Evolutionary conservation across 129 eudicot species (phyloP).

Genomic region (Arctium minus): DNA sequence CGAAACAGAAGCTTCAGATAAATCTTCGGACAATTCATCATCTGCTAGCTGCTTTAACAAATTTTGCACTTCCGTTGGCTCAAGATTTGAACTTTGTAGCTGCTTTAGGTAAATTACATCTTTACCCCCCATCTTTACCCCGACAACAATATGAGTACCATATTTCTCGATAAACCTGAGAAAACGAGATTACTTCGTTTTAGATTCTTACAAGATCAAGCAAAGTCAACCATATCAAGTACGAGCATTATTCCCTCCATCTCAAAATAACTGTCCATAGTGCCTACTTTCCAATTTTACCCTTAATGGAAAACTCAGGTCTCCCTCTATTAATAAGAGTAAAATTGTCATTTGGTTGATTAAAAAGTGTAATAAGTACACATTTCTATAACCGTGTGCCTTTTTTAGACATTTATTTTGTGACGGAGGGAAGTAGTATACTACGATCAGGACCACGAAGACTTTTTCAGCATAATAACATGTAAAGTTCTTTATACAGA

Average conservation of each 20-base stretch:
- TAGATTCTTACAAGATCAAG: not conserved
- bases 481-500: not conserved
- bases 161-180: slow-evolving; percentile 89
- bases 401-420: no score
- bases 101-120: slow-evolving; percentile 92
- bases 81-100: slow-evolving; percentile 70
- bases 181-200: slow-evolving; percentile 13
- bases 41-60: slow-evolving; percentile 81
- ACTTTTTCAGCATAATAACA: not conserved
- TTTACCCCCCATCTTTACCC: slow-evolving; percentile 99
- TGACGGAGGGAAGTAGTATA: not conserved
- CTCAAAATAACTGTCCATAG: not conserved
- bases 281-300: not conserved
- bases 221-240: not conserved
- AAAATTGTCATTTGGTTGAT: not conserved
- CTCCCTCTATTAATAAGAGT: not conserved
- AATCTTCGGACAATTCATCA: slow-evolving; percentile 60
- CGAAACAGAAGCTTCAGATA: slow-evolving; percentile 26
- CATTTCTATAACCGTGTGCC: no score
- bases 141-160: slow-evolving; percentile 91
- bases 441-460: not conserved
- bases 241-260: not conserved
- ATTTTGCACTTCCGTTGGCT: slow-evolving; percentile 71
- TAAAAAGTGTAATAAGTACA: not conserved
- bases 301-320: not conserved